phyloP scores from a whole-genome alignment of 768 basidiomycete genomes.

The Strobilomyces dryophilus region DNA sequence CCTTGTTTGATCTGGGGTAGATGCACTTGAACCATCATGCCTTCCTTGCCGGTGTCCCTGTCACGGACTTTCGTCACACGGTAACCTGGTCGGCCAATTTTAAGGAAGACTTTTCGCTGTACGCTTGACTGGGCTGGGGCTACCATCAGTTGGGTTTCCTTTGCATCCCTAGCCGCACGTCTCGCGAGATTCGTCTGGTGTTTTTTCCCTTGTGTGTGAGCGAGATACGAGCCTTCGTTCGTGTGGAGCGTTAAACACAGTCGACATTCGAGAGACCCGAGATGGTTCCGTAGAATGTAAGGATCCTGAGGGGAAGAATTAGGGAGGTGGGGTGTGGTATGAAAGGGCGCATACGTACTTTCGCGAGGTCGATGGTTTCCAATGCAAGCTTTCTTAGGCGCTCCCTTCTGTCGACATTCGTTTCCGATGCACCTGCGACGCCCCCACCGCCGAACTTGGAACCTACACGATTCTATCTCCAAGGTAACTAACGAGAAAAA shows the following conservation, averaged over 20 bases:
- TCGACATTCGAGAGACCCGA: slow-evolving; percentile 97
- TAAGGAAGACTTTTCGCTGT: slow-evolving; percentile 91
- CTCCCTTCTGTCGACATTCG: slow-evolving; percentile 93
- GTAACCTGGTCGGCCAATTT: slow-evolving; percentile 95
- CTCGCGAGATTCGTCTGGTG: slow-evolving; percentile 98
- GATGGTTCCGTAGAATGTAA: slow-evolving; percentile 97
- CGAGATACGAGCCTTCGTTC: slow-evolving; percentile 99
- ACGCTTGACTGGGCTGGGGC: slow-evolving; percentile 75
- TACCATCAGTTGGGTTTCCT: slow-evolving; percentile 88
- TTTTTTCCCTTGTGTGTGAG: slow-evolving; percentile 99
- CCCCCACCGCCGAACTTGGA: slow-evolving; percentile 96
- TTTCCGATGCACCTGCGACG: slow-evolving; percentile 92
- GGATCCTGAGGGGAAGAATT: slow-evolving; percentile 62
- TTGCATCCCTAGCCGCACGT: slow-evolving; percentile 94
- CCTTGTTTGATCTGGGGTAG: slow-evolving; percentile 89
- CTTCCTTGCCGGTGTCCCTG: slow-evolving; percentile 85
- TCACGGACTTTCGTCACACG: slow-evolving; percentile 97
- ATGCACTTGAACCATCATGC: slow-evolving; percentile 96
- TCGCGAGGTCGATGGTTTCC: slow-evolving; percentile 97
- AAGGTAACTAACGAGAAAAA: slow-evolving; percentile 1
- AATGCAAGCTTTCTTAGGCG: slow-evolving; percentile 91
- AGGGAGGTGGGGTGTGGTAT: background rate
- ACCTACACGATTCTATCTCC: slow-evolving; percentile 83
- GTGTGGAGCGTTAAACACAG: slow-evolving; percentile 97
- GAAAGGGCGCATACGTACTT: slow-evolving; percentile 45